Conservation (phyloP, 352 stramenopile genomes). For the Pythium oligandrum region DNA sequence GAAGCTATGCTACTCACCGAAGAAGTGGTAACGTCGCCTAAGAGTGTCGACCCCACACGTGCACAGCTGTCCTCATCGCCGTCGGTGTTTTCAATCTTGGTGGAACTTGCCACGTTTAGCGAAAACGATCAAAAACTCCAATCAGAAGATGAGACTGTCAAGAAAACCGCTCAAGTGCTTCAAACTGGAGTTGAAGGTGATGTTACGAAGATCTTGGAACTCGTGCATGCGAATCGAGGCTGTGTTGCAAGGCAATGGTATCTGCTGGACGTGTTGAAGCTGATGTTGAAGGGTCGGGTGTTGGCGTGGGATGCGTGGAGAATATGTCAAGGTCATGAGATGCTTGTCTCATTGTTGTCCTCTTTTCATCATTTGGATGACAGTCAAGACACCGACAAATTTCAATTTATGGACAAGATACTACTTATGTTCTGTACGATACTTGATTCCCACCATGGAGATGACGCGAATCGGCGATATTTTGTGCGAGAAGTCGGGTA, state of each 20-base stretch:
- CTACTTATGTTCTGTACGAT: slow-evolving; percentile 43
- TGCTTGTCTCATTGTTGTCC: slow-evolving; percentile 52
- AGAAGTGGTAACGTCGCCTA: slow-evolving; percentile 2
- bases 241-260: slow-evolving; percentile 26
- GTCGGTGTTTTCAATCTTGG: slow-evolving; percentile 38
- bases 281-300: slow-evolving; percentile 34
- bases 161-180: slow-evolving; percentile 14
- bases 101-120: slow-evolving; percentile 21
- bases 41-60: not conserved
- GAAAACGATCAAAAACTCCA: too few relatives aligned
- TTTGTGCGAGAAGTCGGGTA: slow-evolving; percentile 43
- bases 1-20: slow-evolving; percentile 25
- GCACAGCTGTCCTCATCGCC: not conserved
- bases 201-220: slow-evolving; percentile 42
- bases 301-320: slow-evolving; percentile 43
- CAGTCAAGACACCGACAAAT: slow-evolving; percentile 15
- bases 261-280: slow-evolving; percentile 37
- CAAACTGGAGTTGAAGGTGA: slow-evolving; percentile 52
- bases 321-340: slow-evolving; percentile 52
- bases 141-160: too few relatives aligned
- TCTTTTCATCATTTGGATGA: slow-evolving; percentile 31
- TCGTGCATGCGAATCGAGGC: slow-evolving; percentile 39
- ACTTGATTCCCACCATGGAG: slow-evolving; percentile 27
- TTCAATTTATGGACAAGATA: slow-evolving; percentile 47
- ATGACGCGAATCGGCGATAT: slow-evolving; percentile 26